Base-by-base conservation (phyloP, 208 protist genomes). In the Tritrichomonas musculus region DNA sequence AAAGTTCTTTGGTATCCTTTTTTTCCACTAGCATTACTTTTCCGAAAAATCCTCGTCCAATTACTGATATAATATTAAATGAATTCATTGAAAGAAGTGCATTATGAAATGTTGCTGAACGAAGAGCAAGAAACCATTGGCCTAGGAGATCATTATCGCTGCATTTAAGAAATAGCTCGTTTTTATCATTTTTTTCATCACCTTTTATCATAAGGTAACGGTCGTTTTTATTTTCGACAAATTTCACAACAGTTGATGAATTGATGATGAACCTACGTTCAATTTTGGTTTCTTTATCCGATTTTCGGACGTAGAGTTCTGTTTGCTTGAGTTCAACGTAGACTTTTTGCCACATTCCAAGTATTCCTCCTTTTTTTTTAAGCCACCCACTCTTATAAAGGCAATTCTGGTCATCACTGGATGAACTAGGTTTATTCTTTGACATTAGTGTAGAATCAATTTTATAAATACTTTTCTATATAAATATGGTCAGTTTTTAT, bases 1-100 rank as follows among this genome's bases (percentile, higher is more conserved):
- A 82, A 30, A 50, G 41, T 53, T 82, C 73, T n/a, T 82, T 82
- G 41, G 73, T 82, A 5, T 82, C 39, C 17, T 53, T 82, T 11
- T 82, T 82, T n/a, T 82, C 41, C 8, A 82, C 73, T 13, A 82
- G 41, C 73, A 82, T 82, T 2, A 82, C 73, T n/a, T 82, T 82
- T 47, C 73, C 73, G 20, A 50, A 82, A n/a, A 82, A 82, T 9
- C 73, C 73, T 2, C 73, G 33, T 0, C 73, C 73, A 11, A 82
- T n/a, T 20, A 82, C 73, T 9, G 41, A 13, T 30, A 82, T 82
- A 53, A 82, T 47, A n/a, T 82, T 47, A 41, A 82, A 82, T 25
- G 73, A 82, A 53, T 41, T 41, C 41, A 82, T 82, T 5, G 73
- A 88, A 20, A 88, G 41, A 0, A 36, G 47, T 0, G 77, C 0